phyloP scores from a whole-genome alignment of 345 rosid species.

The Jatropha curcas region DNA sequence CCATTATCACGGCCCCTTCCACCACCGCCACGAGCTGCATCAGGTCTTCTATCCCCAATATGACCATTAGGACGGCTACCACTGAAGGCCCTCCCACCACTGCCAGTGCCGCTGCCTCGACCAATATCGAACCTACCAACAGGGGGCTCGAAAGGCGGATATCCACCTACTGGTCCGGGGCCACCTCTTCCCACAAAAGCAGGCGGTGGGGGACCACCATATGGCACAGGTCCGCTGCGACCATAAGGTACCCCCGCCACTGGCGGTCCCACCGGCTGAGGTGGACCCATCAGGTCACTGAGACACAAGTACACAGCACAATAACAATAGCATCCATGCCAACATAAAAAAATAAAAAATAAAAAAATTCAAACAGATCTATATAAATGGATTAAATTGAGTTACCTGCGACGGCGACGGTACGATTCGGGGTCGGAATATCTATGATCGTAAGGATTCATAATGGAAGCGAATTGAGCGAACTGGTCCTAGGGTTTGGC shows the following conservation, averaged over 20 bases:
- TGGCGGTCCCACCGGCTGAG: conserved; percentile 33
- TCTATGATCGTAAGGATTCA: conserved; percentile 70
- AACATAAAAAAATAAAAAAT: neutral
- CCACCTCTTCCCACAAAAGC: conserved; percentile 38
- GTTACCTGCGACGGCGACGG: conserved; percentile 84
- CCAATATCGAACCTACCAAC: conserved; percentile 50
- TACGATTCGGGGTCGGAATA: conserved; percentile 77
- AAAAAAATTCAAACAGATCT: neutral
- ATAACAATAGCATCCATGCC: neutral
- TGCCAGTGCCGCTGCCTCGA: conserved; percentile 38
- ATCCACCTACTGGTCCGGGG: conserved; percentile 24
- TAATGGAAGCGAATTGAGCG: conserved; percentile 6
- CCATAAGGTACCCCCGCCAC: conserved; percentile 32
- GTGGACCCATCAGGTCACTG: conserved; percentile 55
- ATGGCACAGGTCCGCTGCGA: conserved; percentile 38
- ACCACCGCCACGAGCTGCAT: conserved; percentile 21
- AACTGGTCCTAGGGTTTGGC: neutral
- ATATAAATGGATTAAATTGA: neutral
- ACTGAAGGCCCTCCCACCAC: conserved; percentile 29
- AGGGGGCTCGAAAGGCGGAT: conserved; percentile 63
- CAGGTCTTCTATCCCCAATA: conserved; percentile 12
- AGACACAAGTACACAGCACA: neutral
- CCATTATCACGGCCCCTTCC: conserved; percentile 32
- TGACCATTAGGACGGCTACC: conserved; percentile 15
- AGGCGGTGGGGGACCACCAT: conserved; percentile 47